phyloP scores from a whole-genome alignment of 352 stramenopile genomes.

The Hyaloperonospora arabidopsidis region DNA sequence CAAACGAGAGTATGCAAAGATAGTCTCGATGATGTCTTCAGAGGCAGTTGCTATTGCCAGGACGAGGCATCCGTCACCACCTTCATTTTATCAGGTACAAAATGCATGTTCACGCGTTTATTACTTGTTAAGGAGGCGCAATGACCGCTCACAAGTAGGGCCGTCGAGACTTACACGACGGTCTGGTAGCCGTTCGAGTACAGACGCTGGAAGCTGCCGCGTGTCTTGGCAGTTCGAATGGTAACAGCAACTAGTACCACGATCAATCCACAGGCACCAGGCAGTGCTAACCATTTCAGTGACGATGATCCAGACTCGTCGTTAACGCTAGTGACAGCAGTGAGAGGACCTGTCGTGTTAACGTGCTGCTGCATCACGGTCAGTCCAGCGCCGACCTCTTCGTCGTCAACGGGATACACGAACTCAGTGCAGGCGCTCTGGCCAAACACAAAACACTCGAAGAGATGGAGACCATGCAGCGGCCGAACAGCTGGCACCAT shows the following conservation, averaged over 20 bases:
- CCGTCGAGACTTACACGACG: constrained; percentile 12
- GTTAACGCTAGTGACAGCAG: constrained; percentile 3
- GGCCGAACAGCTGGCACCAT: constrained; percentile 80
- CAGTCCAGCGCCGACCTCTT: constrained; percentile 48
- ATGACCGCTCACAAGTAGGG: too few species aligned
- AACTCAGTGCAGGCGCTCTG: constrained; percentile 47
- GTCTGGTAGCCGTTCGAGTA: constrained; percentile 26
- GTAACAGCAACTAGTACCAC: constrained; percentile 29
- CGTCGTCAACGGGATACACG: constrained; percentile 54
- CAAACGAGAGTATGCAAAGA: too few species aligned
- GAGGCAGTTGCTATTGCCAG: too few species aligned
- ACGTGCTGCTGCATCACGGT: constrained; percentile 8
- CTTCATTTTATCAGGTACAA: too few species aligned
- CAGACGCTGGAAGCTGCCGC: constrained; percentile 38
- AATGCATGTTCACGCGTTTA: neutral
- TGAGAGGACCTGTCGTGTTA: constrained; percentile 2
- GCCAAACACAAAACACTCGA: constrained; percentile 77
- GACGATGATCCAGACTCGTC: constrained; percentile 2
- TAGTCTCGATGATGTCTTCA: too few species aligned
- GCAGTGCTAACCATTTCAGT: constrained; percentile 17
- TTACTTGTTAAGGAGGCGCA: too few species aligned
- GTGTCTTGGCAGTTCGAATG: constrained; percentile 40
- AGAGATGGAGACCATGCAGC: constrained; percentile 67
- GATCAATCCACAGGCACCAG: constrained; percentile 19
- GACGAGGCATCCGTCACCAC: too few species aligned